These are phyloP conservation scores for Dioszegia aurantiaca DNA, from an alignment of 768 basidiomycete species.

Conservation along the genomic window DNA sequence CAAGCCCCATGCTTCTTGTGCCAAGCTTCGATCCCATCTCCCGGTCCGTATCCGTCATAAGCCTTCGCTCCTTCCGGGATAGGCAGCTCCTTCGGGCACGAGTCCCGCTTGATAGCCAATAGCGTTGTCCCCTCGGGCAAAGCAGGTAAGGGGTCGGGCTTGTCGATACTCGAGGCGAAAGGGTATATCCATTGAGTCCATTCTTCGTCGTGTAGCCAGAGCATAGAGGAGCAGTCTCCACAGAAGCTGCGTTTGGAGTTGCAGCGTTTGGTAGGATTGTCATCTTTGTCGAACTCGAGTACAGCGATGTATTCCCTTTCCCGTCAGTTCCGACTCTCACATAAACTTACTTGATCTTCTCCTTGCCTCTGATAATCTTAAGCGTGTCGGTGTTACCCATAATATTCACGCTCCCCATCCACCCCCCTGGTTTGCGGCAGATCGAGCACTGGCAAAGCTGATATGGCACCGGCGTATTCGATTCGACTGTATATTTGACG, in stretches of 20 bases:
- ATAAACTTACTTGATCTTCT: constrained; percentile 46
- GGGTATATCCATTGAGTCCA: constrained; percentile 52
- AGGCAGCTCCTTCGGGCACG: constrained; percentile 41
- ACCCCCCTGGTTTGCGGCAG: constrained; percentile 51
- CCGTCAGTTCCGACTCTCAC: background rate
- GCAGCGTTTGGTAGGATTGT: constrained; percentile 31
- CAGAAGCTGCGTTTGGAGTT: constrained; percentile 46
- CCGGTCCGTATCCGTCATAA: constrained; percentile 41
- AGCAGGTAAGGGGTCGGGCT: constrained; percentile 43
- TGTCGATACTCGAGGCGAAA: constrained; percentile 48
- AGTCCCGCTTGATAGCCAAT: constrained; percentile 40
- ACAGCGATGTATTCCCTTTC: constrained; percentile 38
- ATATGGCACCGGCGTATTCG: constrained; percentile 50
- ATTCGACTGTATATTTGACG: constrained; percentile 46
- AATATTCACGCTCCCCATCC: constrained; percentile 52
- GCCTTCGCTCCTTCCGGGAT: constrained; percentile 38
- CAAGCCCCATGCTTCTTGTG: constrained; percentile 47
- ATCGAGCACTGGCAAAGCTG: constrained; percentile 45
- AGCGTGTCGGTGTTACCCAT: constrained; percentile 49
- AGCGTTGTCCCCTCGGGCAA: constrained; percentile 33
- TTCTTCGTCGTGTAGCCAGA: constrained; percentile 49
- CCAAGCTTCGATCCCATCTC: constrained; percentile 50
- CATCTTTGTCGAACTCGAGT: constrained; percentile 38
- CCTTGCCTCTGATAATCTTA: constrained; percentile 43
- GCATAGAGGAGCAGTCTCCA: constrained; percentile 46